Evolutionary conservation across 2,329 filamentous ascomycete species (phyloP).

Genomic region (Didymella keratinophila): DNA sequence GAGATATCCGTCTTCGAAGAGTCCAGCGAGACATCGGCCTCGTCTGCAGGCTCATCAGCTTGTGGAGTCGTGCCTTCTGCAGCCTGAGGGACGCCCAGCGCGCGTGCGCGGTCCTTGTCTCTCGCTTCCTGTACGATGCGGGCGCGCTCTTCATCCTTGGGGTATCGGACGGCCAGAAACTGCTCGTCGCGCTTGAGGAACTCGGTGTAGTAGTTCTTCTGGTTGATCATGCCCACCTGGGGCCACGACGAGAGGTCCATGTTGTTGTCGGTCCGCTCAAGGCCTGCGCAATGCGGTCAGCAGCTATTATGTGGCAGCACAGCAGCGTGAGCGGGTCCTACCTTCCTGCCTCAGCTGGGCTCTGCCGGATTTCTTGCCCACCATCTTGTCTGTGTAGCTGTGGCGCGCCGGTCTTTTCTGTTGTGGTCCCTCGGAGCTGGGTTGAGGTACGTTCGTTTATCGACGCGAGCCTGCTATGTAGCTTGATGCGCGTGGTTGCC

Average conservation of each 20-base stretch:
- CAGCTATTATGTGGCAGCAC: constrained; percentile 12
- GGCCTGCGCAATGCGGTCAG: constrained; percentile 63
- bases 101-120: constrained; percentile 84
- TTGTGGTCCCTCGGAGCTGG: background rate
- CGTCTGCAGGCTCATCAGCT: constrained; percentile 43
- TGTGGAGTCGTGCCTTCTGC: constrained; percentile 36
- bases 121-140: constrained; percentile 85
- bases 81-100: constrained; percentile 68
- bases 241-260: constrained; percentile 97
- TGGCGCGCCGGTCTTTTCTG: background rate
- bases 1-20: constrained; percentile 69
- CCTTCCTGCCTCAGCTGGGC: constrained; percentile 68
- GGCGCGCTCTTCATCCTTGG: constrained; percentile 85
- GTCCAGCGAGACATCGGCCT: constrained; percentile 36
- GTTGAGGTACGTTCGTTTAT: background rate
- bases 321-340: constrained; percentile 34
- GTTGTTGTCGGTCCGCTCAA: constrained; percentile 97
- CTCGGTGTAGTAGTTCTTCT: constrained; percentile 96
- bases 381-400: constrained; percentile 56
- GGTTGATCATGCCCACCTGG: constrained; percentile 90
- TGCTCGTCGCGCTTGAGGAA: constrained; percentile 99
- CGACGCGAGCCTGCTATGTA: background rate
- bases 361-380: constrained; percentile 71
- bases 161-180: constrained; percentile 84
- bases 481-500: background rate